Percentiles rank a stretch among this genome's conserved stretches.
Evolutionary conservation across 352 stramenopile species (phyloP).

Genomic region (Phytophthora meadii): DNA sequence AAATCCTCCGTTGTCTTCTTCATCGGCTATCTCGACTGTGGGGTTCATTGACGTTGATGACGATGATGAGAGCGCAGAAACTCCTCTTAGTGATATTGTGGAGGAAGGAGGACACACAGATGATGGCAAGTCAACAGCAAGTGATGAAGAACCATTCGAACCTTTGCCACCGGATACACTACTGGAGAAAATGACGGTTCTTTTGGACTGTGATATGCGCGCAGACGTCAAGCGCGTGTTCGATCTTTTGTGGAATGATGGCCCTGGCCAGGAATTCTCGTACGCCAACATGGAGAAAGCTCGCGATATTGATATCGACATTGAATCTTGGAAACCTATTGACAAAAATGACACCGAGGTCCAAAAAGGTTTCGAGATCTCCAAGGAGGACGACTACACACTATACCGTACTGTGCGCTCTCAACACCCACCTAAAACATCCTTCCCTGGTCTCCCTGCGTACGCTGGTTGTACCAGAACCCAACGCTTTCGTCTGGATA

Average conservation of each 20-base stretch:
- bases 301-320: constrained; percentile 75
- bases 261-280: constrained; percentile 56
- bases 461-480: constrained; percentile 57
- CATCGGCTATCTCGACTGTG: constrained; percentile 44
- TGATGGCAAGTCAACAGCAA: constrained; percentile 51
- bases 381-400: constrained; percentile 58
- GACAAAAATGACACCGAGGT: constrained; percentile 37
- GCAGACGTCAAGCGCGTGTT: constrained; percentile 70
- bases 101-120: constrained; percentile 41
- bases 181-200: constrained; percentile 65
- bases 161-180: constrained; percentile 57
- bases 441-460: constrained; percentile 61
- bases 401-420: constrained; percentile 52
- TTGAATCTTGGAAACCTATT: constrained; percentile 63
- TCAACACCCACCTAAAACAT: constrained; percentile 68
- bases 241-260: constrained; percentile 75
- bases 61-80: constrained; percentile 27
- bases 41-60: constrained; percentile 60
- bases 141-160: constrained; percentile 70
- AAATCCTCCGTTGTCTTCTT: constrained; percentile 25
- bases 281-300: constrained; percentile 57
- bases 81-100: constrained; percentile 35
- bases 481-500: constrained; percentile 62
- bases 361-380: constrained; percentile 51
- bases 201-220: constrained; percentile 76